Evolutionary conservation across 208 protist genomes (phyloP).

Genomic region (Lotmaria passim): DNA sequence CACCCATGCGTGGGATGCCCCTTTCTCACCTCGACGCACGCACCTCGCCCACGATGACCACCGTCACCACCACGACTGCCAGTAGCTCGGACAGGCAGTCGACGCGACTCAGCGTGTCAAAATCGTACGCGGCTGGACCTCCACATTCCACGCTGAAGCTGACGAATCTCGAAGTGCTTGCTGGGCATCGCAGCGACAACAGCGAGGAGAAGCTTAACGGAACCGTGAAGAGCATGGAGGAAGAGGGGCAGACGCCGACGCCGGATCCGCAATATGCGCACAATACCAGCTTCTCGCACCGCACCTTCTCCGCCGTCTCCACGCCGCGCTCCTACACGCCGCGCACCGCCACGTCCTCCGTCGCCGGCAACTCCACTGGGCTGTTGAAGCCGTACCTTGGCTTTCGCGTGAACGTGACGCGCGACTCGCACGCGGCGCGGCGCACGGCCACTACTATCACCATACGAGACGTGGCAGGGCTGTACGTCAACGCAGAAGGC

Average conservation of each 20-base stretch:
- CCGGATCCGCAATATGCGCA: conserved; percentile 2
- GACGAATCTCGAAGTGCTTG: not conserved
- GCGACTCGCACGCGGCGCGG: conserved; percentile 11
- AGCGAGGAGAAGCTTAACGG: conserved; percentile 15
- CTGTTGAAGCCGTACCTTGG: conserved; percentile 69
- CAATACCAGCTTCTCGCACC: conserved; percentile 26
- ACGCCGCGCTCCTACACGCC: conserved; percentile 47
- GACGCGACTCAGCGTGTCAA: not conserved
- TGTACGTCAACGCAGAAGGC: conserved; percentile 46
- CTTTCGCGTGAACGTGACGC: conserved; percentile 67
- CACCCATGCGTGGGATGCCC: not conserved
- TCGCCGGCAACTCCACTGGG: not conserved
- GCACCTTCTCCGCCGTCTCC: conserved; percentile 29
- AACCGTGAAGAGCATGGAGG: conserved; percentile 10
- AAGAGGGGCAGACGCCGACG: conserved; percentile 6
- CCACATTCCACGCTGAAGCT: conserved; percentile 5
- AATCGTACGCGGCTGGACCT: not conserved
- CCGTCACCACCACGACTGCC: conserved; percentile 3
- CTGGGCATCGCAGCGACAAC: not conserved
- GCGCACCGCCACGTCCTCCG: conserved; percentile 18
- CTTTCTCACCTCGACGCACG: not conserved
- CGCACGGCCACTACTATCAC: conserved; percentile 33
- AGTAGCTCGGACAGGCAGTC: not conserved
- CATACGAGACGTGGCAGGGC: conserved; percentile 61
- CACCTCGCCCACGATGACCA: conserved; percentile 1